Evolutionary conservation across 1,284 basidiomycete species (phyloP), one percentile per base, ranked within the genome.

Genomic region (Filobasidium uniguttulatum): DNA sequence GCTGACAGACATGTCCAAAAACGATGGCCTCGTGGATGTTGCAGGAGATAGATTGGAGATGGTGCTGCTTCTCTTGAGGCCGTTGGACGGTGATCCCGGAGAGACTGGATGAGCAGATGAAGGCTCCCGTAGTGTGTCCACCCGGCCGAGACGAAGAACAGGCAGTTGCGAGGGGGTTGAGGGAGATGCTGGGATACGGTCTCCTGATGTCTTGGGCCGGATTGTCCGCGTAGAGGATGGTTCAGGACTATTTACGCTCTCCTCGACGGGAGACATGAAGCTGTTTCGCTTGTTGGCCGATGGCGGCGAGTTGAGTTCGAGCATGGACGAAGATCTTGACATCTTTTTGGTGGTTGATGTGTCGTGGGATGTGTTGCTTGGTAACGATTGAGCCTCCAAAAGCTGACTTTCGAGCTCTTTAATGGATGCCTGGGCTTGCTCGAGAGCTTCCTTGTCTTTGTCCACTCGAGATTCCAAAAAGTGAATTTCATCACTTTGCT

Each of bases 351-450:
- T 9, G 31, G 31, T 33, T 9, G 31, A 33, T n/a, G 31, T 10
- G 9, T 33, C 31, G 31, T n/a, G 31, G 31, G 31, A 33, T 33
- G 10, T 33, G 31, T n/a, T 33, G 48, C 44, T 20, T 34, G 50
- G 50, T 14, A 23, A 34, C 19, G 23, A 17, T 28, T 35, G 33
- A 7, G 22, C 10, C 19, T 22, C 12, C 9, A 9, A 14, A 14
- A 31, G 26, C n/a, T 10, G 35, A 14, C 20, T 15, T 14, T 34
- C n/a, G n/a, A 47, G 28, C 19, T 14, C n/a, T 10, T 35, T 37
- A 14, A 47, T 34, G 35, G 62, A 62, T 3, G 48, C 50, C 34
- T 62, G 57, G 4, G 60, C 55, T 3, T 50, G 57, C 22, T 60
- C 59, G 12, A 66, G 55, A 12, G 25, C 10, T 28, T 14, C 14